These are phyloP conservation scores for Wickerhamiella musiphila DNA, from an alignment of 805 yeast species.

Conservation along the genomic window DNA sequence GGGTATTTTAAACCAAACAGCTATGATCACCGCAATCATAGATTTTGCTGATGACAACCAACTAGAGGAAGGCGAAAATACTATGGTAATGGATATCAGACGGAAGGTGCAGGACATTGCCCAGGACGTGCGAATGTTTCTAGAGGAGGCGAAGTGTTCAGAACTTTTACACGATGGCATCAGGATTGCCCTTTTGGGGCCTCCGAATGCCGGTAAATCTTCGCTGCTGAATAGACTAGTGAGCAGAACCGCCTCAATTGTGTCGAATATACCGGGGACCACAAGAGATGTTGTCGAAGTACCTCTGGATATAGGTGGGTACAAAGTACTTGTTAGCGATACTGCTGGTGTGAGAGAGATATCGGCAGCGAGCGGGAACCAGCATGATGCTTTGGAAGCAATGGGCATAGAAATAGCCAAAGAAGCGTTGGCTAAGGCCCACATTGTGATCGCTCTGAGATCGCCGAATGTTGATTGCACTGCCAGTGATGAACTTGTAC, in stretches of 20 bases:
- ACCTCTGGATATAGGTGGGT: constrained; percentile 67
- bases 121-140: neutral
- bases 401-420: constrained; percentile 76
- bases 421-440: constrained; percentile 38
- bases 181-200: constrained; percentile 58
- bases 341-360: constrained; percentile 71
- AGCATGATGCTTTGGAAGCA: constrained; percentile 40
- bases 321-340: constrained; percentile 68
- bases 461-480: constrained; percentile 5
- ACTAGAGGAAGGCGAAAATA: neutral
- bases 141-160: constrained; percentile 4
- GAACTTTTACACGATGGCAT: constrained; percentile 60
- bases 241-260: constrained; percentile 71
- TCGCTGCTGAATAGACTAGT: constrained; percentile 65
- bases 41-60: constrained; percentile 82
- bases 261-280: constrained; percentile 82
- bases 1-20: constrained; percentile 44
- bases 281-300: constrained; percentile 80
- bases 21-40: constrained; percentile 68
- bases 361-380: constrained; percentile 1
- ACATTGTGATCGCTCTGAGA: constrained; percentile 45
- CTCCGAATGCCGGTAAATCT: constrained; percentile 94
- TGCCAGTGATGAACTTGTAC: constrained; percentile 8
- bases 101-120: constrained; percentile 22
- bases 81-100: constrained; percentile 24